phyloP scores from a whole-genome alignment of 306 rosid species.

The Rosa multiflora region DNA sequence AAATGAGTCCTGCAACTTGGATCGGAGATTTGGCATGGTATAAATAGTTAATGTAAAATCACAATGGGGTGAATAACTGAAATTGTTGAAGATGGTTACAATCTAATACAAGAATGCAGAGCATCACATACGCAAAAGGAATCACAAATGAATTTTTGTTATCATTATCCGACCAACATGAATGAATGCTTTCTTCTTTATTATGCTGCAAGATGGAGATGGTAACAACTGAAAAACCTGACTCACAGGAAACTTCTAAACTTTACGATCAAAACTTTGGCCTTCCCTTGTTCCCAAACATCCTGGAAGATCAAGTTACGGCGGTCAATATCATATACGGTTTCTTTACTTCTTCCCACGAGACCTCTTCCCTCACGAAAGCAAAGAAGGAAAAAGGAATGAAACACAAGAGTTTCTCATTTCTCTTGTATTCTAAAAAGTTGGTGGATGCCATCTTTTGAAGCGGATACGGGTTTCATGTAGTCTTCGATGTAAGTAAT shows the following conservation, averaged over 20 bases:
- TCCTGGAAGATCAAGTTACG: background rate
- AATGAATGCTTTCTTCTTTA: background rate
- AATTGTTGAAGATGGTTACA: background rate
- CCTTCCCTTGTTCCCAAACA: background rate
- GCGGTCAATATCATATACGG: background rate
- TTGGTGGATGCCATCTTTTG: conserved; percentile 53
- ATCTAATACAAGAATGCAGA: conserved; percentile 4
- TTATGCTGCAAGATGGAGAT: background rate
- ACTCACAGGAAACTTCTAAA: background rate
- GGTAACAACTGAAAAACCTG: background rate
- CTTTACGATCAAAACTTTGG: background rate
- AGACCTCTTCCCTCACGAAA: background rate
- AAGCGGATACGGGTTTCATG: conserved; percentile 80
- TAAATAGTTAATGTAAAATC: background rate
- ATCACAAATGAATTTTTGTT: background rate
- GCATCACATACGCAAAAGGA: background rate
- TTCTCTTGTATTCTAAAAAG: background rate
- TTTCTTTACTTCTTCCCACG: background rate
- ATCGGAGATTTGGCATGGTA: background rate
- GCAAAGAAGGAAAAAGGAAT: background rate
- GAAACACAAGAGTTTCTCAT: background rate
- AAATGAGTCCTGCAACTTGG: background rate
- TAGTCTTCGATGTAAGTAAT: conserved; percentile 64
- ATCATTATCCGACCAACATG: background rate
- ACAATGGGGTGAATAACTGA: background rate